These are phyloP conservation scores for Begonia loranthoides DNA, from an alignment of 306 rosid genomes.

Conservation along the genomic window DNA sequence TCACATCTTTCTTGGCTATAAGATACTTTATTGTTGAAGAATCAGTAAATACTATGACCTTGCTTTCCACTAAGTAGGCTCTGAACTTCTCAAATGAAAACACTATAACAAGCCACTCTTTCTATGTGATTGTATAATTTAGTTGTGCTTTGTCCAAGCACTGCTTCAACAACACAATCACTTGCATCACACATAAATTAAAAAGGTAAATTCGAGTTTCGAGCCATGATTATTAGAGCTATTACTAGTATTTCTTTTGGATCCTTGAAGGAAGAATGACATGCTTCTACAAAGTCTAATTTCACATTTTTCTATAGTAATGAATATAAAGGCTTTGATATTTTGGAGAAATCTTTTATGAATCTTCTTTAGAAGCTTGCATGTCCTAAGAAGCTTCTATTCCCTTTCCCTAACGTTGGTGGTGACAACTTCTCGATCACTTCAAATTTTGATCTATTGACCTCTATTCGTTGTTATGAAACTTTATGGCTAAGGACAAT, in stretches of 20 bases:
- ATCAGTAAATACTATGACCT: background rate
- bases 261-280: no score
- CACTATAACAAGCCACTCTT: no score
- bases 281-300: no score
- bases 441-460: no score
- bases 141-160: no score
- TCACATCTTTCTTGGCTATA: background rate
- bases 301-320: no score
- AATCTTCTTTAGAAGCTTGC: background rate
- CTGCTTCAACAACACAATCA: no score
- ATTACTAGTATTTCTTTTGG: no score
- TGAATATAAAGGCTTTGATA: no score
- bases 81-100: background rate
- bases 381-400: background rate
- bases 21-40: background rate
- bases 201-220: background rate
- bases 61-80: background rate
- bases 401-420: background rate
- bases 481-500: background rate
- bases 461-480: background rate
- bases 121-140: background rate
- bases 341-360: no score
- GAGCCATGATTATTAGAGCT: background rate
- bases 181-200: no score
- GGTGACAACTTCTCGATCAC: background rate